Evolutionary conservation across 495 filamentous ascomycete species (phyloP).

Genomic region (Podospora comata): DNA sequence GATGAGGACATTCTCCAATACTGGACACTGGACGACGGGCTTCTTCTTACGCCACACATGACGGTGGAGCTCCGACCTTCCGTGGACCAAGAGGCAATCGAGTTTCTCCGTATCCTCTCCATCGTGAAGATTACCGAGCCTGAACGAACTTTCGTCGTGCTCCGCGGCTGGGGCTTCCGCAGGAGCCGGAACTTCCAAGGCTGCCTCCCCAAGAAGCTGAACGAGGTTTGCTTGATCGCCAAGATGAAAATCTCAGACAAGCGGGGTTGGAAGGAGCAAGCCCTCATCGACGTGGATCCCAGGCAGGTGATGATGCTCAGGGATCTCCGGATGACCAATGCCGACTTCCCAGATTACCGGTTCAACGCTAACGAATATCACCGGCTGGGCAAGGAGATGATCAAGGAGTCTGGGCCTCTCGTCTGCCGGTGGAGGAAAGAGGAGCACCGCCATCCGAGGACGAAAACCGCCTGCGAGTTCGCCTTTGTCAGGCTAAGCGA

Average conservation of each 20-base stretch:
- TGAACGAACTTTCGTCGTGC: background rate
- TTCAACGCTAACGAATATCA: slow-evolving; percentile 16
- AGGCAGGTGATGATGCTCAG: slow-evolving; percentile 36
- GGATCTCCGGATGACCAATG: slow-evolving; percentile 52
- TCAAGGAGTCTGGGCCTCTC: slow-evolving; percentile 33
- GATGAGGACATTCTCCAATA: background rate
- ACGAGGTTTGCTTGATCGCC: slow-evolving; percentile 48
- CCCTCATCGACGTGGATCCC: slow-evolving; percentile 42
- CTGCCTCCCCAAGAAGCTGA: slow-evolving; percentile 12
- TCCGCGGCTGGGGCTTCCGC: slow-evolving; percentile 15
- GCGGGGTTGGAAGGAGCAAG: slow-evolving; percentile 39
- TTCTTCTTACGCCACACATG: background rate
- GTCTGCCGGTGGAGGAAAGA: slow-evolving; percentile 40
- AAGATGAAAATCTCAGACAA: slow-evolving; percentile 45
- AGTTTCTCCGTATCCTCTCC: slow-evolving; percentile 18
- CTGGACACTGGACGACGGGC: background rate
- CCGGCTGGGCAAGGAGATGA: slow-evolving; percentile 17
- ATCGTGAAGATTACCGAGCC: background rate
- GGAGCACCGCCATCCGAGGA: slow-evolving; percentile 22
- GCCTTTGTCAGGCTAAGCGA: slow-evolving; percentile 26
- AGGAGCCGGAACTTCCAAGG: slow-evolving; percentile 9
- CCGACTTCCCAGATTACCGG: slow-evolving; percentile 39
- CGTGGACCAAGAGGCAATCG: background rate
- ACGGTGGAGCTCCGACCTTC: background rate
- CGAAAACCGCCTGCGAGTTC: slow-evolving; percentile 34